Evolutionary conservation across 2,329 filamentous ascomycete genomes (phyloP).

Genomic region (Eutypella sp.): DNA sequence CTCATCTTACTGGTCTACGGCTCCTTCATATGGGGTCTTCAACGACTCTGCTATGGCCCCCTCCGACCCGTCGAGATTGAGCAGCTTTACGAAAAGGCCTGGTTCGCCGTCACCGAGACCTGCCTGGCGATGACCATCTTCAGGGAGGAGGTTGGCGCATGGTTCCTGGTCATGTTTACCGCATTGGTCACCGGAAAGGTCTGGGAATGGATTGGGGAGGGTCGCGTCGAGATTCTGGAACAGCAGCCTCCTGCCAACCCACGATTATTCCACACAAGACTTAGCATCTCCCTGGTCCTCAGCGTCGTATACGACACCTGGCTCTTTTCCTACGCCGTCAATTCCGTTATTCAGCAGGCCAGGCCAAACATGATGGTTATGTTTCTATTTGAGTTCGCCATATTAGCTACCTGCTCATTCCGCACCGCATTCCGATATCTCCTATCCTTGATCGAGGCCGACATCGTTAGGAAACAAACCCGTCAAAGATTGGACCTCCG

Average conservation of each 20-base stretch:
- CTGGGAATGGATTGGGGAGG: constrained; percentile 98
- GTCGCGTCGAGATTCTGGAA: constrained; percentile 87
- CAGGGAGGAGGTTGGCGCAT: constrained; percentile 86
- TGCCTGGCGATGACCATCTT: constrained; percentile 98
- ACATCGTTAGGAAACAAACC: constrained; percentile 71
- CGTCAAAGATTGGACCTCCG: constrained; percentile 62
- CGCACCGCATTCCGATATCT: constrained; percentile 76
- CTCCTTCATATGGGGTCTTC: constrained; percentile 78
- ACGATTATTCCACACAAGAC: constrained; percentile 76
- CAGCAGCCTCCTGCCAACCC: constrained; percentile 92
- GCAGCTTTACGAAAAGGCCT: constrained; percentile 93
- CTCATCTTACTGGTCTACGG: constrained; percentile 77
- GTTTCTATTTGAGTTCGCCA: constrained; percentile 97
- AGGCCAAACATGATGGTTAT: constrained; percentile 99
- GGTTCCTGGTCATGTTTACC: constrained; percentile 96
- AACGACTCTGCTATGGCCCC: constrained; percentile 83
- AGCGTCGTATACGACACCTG: constrained; percentile 75
- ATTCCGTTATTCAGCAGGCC: constrained; percentile 78
- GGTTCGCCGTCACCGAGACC: constrained; percentile 97
- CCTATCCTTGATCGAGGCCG: constrained; percentile 72
- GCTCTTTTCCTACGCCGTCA: constrained; percentile 76
- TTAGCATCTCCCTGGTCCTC: constrained; percentile 72
- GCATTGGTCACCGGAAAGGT: constrained; percentile 89
- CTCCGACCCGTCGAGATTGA: constrained; percentile 93
- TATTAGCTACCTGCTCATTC: constrained; percentile 73